Evolutionary conservation across 805 yeast genomes (phyloP), one percentile per base, ranked within the genome.

Genomic region (Wickerhamiella vanderwaltii): DNA sequence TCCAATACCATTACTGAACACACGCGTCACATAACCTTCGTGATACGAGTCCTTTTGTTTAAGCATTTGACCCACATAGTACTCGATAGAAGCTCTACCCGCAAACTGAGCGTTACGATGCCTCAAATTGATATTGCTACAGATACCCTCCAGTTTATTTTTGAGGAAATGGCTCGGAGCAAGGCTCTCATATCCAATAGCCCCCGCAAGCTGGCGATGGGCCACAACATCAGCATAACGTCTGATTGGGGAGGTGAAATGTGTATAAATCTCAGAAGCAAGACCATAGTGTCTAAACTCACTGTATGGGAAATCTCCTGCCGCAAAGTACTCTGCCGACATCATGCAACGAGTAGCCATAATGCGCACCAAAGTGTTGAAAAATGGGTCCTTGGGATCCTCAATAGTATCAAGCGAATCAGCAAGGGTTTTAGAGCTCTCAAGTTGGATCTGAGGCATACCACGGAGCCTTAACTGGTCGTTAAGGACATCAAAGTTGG

Each of bases 71-170:
- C 99, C 99, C 38, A 91, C 98, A 56, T 84, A 91, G 63, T 91
- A 91, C 60, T 91, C 98, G 47, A 91, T 84, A 58, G 94, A 82
- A 16, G 98, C 96, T 58, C 99, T 73, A 29, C 98, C 99, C 1
- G 99, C 99, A 67, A 88, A 83, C 63, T 91, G 99, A 0, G 98
- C 98, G 58, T 91, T 91, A 62, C 98, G 76, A 60, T 91, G 99
- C 51, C 95, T 79, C 52, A 72, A 77, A 66, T 91, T 91, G 57
- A 91, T 87, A 57, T 91, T 91, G 51, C 76, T 75, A 53, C 87
- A 86, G 45, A 91, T 77, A 48, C 75, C 59, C 49, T 88, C 96
- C 87, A 91, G 83, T 65, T 84, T 85, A 54, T 66, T 68, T 61
- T 86, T 91, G 57, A 87, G 95, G 54, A 94, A 72, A 55, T 88